Percentiles rank a stretch among this genome's conserved stretches.
phyloP scores from a whole-genome alignment of 257 asterid species.

The Jaltomata sinuosa region DNA sequence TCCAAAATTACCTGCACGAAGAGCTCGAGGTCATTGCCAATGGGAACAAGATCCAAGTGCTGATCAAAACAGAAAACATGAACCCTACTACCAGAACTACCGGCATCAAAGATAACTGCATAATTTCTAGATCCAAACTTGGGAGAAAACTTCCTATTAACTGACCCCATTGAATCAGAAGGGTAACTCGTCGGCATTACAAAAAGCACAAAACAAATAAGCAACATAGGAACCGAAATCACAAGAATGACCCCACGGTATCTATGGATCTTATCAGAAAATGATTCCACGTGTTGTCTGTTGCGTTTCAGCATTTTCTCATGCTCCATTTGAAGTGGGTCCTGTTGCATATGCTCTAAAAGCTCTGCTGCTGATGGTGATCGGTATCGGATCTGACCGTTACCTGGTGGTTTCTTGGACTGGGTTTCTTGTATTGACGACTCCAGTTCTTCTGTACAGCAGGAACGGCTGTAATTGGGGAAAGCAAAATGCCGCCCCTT shows the following conservation, averaged over 20 bases:
- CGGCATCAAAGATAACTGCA: conserved; percentile 32
- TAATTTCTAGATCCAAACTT: conserved; percentile 12
- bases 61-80: conserved; percentile 27
- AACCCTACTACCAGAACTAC: conserved; percentile 35
- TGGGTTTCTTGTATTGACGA: conserved; percentile 33
- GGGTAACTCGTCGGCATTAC: conserved; percentile 23
- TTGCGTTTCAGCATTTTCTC: conserved; percentile 48
- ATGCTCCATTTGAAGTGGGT: conserved; percentile 37
- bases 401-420: conserved; percentile 55
- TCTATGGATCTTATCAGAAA: conserved; percentile 60
- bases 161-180: conserved; percentile 9
- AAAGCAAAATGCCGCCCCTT: background rate
- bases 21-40: conserved; percentile 22
- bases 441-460: conserved; percentile 27
- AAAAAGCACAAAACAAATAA: conserved; percentile 21
- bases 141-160: conserved; percentile 26
- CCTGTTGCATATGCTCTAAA: conserved; percentile 33
- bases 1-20: conserved; percentile 2
- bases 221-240: conserved; percentile 49
- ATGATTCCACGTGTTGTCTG: conserved; percentile 11
- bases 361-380: conserved; percentile 94
- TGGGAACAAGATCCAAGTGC: conserved; percentile 7
- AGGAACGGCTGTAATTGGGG: background rate
- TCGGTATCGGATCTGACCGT: conserved; percentile 92
- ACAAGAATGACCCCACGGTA: conserved; percentile 62